Conservation (phyloP, 257 asterid species). For the Penstemon newberryi region DNA sequence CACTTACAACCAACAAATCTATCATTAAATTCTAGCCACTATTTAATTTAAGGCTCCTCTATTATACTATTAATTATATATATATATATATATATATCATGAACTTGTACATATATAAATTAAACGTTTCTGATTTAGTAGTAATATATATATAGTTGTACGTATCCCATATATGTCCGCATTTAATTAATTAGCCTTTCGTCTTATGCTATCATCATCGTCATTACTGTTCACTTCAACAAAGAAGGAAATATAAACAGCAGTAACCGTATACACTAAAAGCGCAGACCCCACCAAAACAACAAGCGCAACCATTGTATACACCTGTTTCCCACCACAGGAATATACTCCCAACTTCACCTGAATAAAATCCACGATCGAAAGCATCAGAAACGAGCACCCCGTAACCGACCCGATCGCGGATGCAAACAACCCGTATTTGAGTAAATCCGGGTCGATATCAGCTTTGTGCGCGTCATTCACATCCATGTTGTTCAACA, state of each 20-base stretch:
- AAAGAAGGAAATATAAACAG: slow-evolving; percentile 43
- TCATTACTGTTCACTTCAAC: slow-evolving; percentile 20
- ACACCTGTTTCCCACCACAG: slow-evolving; percentile 37
- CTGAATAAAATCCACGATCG: slow-evolving; percentile 40
- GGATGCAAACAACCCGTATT: slow-evolving; percentile 40
- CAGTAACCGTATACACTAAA: slow-evolving; percentile 30
- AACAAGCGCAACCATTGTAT: slow-evolving; percentile 28
- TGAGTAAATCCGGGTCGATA: slow-evolving; percentile 32
- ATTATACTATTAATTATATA: too few relatives aligned
- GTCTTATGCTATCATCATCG: too few relatives aligned
- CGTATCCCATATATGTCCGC: too few relatives aligned
- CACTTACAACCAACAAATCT: too few relatives aligned
- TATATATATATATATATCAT: too few relatives aligned
- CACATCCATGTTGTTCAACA: slow-evolving; percentile 38
- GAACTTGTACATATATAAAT: too few relatives aligned
- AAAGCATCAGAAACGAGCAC: slow-evolving; percentile 38
- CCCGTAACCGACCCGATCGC: slow-evolving; percentile 45
- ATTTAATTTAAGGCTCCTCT: too few relatives aligned
- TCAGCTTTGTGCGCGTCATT: slow-evolving; percentile 39
- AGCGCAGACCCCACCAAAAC: slow-evolving; percentile 33
- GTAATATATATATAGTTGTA: too few relatives aligned
- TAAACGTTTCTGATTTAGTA: too few relatives aligned
- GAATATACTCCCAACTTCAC: slow-evolving; percentile 39
- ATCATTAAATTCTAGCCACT: too few relatives aligned
- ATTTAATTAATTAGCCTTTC: too few relatives aligned